Conservation (phyloP, 2,329 filamentous ascomycete species). For the Epichloe amarillans region DNA sequence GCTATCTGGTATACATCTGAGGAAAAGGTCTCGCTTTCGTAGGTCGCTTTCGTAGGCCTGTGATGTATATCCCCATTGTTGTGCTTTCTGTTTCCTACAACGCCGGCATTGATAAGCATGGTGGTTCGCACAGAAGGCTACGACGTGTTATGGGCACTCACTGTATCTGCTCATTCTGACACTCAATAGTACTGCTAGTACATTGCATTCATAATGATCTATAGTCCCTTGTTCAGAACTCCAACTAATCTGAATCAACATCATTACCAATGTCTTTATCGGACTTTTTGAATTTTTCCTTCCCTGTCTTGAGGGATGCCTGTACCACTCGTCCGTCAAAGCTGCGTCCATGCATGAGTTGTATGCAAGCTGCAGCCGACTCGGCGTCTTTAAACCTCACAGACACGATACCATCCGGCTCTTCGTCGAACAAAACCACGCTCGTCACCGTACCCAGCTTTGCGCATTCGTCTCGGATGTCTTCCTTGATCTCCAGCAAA, state of each 20-base stretch:
- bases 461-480: conserved; percentile 78
- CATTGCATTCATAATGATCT: not conserved
- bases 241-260: conserved; percentile 19
- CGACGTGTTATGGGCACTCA: too few species aligned
- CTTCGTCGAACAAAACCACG: conserved; percentile 78
- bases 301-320: conserved; percentile 57
- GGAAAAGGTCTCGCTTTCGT: conserved; percentile 27
- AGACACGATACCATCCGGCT: conserved; percentile 70
- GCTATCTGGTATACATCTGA: conserved; percentile 53
- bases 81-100: too few species aligned
- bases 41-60: conserved; percentile 15
- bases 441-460: conserved; percentile 84
- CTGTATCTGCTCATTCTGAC: too few species aligned
- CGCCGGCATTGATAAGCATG: too few species aligned
- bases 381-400: conserved; percentile 66
- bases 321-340: conserved; percentile 62
- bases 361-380: conserved; percentile 58
- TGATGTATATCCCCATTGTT: too few species aligned
- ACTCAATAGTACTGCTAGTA: not conserved
- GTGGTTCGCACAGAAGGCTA: too few species aligned
- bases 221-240: too few species aligned
- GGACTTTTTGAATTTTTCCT: conserved; percentile 60
- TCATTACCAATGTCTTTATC: conserved; percentile 38
- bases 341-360: conserved; percentile 64
- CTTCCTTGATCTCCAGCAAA: conserved; percentile 84